Evolutionary conservation across 371 early-diverging fungal species (phyloP).

Genomic region (Lichtheimia ornata): DNA sequence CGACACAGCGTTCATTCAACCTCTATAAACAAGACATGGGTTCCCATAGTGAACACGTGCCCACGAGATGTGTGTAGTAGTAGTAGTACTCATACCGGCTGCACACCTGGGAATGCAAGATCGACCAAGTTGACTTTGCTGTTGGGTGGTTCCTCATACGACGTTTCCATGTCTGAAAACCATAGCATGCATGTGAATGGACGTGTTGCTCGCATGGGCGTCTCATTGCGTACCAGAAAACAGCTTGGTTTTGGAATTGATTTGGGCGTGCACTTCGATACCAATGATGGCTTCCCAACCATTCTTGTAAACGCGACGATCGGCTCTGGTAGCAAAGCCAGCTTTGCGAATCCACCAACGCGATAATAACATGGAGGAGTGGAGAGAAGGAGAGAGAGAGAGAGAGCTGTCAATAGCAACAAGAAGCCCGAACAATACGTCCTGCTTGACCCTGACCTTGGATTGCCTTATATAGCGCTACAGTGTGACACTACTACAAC

Average conservation of each 20-base stretch:
- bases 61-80: background rate
- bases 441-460: no score
- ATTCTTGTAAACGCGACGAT: conserved; percentile 2
- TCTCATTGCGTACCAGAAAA: conserved; percentile 68
- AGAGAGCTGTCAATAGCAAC: no score
- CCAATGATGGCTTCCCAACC: conserved; percentile 84
- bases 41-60: background rate
- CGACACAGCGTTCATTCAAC: conserved; percentile 72
- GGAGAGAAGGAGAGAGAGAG: no score
- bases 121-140: conserved; percentile 76
- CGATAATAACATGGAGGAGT: background rate
- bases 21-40: conserved; percentile 35
- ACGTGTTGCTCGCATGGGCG: background rate
- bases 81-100: conserved; percentile 33
- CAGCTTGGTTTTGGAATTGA: conserved; percentile 75
- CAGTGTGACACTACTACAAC: no score
- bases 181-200: conserved; percentile 1
- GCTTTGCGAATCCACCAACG: background rate
- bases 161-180: conserved; percentile 44
- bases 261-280: conserved; percentile 90
- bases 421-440: no score
- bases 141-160: conserved; percentile 68
- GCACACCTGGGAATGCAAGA: conserved; percentile 84
- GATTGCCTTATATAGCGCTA: no score
- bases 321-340: background rate